A percentile compares a stretch with the other conserved stretches of the same genome.
Evolutionary conservation across 2,329 filamentous ascomycete species (phyloP).

Genomic region (Pseudopithomyces chartarum): DNA sequence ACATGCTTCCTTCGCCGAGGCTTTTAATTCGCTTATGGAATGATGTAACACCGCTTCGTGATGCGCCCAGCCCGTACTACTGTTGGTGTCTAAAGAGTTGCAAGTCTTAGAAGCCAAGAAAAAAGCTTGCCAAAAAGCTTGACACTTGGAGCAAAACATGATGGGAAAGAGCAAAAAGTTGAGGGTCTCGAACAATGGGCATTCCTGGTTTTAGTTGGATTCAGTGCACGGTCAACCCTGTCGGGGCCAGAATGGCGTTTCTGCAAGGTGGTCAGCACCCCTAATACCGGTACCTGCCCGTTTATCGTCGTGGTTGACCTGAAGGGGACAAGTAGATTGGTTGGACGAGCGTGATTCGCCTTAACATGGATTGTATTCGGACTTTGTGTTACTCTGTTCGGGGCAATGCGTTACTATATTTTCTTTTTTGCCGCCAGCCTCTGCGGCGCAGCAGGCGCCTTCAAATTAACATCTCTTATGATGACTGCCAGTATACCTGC

Average conservation of each 20-base stretch:
- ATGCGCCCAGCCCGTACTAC: conserved; percentile 16
- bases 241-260: neutral
- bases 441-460: neutral
- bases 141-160: conserved; percentile 23
- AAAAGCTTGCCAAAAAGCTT: conserved; percentile 14
- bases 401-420: neutral
- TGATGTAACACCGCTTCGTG: conserved; percentile 20
- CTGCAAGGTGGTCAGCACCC: neutral
- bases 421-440: neutral
- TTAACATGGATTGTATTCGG: neutral
- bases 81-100: neutral
- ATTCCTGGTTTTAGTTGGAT: neutral
- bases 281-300: no score
- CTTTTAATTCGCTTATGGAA: conserved; percentile 21
- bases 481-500: conserved; percentile 85
- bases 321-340: neutral
- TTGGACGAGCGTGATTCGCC: neutral
- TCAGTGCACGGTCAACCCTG: neutral
- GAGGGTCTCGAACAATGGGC: neutral
- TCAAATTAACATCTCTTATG: conserved; percentile 62
- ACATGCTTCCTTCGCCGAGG: conserved; percentile 19
- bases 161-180: neutral
- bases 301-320: no score
- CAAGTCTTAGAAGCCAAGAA: conserved; percentile 9
- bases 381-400: neutral